Evolutionary conservation across 2,329 filamentous ascomycete genomes (phyloP).

Genomic region (Rutstroemia sydowiana): DNA sequence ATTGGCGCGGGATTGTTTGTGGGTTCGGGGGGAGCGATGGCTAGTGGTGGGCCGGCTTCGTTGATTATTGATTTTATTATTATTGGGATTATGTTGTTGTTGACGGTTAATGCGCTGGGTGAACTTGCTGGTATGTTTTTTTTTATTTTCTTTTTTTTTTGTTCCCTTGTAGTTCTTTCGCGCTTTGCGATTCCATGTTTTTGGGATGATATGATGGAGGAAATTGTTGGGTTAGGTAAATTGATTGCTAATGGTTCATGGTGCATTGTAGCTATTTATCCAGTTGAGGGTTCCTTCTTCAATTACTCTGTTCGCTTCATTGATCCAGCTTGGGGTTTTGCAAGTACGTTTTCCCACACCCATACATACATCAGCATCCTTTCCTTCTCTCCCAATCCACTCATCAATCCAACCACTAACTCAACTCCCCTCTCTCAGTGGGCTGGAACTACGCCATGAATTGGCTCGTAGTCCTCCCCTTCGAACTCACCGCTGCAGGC

Average conservation of each 20-base stretch:
- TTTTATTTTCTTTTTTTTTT: not conserved
- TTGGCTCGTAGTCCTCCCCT: constrained; percentile 75
- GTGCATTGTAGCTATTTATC: constrained; percentile 60
- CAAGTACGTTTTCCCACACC: constrained; percentile 44
- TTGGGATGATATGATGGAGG: too few species aligned
- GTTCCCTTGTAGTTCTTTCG: not conserved
- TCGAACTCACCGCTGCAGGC: constrained; percentile 81
- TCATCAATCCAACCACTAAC: too few species aligned
- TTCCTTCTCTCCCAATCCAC: too few species aligned
- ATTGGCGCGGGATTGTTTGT: constrained; percentile 55
- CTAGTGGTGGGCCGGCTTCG: constrained; percentile 48
- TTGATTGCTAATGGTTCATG: not conserved
- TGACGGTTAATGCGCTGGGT: constrained; percentile 68
- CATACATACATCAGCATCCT: constrained; percentile 20
- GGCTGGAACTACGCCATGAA: constrained; percentile 69
- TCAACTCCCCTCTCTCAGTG: too few species aligned
- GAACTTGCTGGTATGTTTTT: constrained; percentile 15
- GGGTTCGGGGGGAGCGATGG: constrained; percentile 48
- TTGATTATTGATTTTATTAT: constrained; percentile 66
- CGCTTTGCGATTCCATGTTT: not conserved
- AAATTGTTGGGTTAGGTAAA: too few species aligned
- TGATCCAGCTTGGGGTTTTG: constrained; percentile 74
- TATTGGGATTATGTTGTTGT: constrained; percentile 65
- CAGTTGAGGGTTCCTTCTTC: constrained; percentile 70
- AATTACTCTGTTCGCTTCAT: constrained; percentile 74